These are phyloP conservation scores for Adiantum capillusveneris DNA, from an alignment of 75 land plant genomes.

Conservation along the genomic window DNA sequence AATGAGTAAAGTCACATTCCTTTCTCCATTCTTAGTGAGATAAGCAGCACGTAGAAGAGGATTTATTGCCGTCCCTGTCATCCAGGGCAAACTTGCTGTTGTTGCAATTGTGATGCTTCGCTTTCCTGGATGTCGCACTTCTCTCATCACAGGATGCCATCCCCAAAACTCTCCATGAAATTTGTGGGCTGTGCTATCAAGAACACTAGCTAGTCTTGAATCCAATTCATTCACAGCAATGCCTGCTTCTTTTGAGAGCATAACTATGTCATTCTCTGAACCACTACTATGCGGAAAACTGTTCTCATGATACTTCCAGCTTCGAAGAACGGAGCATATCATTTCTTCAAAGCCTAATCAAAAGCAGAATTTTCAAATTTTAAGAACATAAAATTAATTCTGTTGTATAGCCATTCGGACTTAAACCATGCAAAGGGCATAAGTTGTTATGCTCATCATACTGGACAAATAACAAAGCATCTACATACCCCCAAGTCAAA, in stretches of 20 bases:
- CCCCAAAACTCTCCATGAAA: constrained; percentile 64
- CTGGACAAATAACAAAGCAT: no score
- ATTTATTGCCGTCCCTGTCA: constrained; percentile 89
- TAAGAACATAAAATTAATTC: not conserved
- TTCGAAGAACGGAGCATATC: constrained; percentile 1
- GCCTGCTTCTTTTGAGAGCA: constrained; percentile 24
- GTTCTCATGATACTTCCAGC: constrained; percentile 2
- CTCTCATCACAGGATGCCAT: constrained; percentile 1
- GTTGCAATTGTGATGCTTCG: constrained; percentile 67
- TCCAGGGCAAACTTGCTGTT: constrained; percentile 86
- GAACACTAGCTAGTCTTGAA: constrained; percentile 79
- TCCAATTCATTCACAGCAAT: constrained; percentile 63
- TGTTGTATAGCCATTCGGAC: no score
- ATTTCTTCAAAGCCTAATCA: not conserved
- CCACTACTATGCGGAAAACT: not conserved
- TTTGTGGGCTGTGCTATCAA: constrained; percentile 77
- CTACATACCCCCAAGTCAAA: not conserved
- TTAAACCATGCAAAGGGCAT: no score
- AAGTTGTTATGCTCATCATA: no score
- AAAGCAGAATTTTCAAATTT: not conserved
- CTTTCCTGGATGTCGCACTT: constrained; percentile 11
- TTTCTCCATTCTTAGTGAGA: constrained; percentile 47
- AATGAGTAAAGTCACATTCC: constrained; percentile 59
- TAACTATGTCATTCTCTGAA: constrained; percentile 19
- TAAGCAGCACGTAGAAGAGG: constrained; percentile 87